These are phyloP conservation scores for Venturia asperata DNA, from an alignment of 2,329 filamentous ascomycete species.

Conservation along the genomic window DNA sequence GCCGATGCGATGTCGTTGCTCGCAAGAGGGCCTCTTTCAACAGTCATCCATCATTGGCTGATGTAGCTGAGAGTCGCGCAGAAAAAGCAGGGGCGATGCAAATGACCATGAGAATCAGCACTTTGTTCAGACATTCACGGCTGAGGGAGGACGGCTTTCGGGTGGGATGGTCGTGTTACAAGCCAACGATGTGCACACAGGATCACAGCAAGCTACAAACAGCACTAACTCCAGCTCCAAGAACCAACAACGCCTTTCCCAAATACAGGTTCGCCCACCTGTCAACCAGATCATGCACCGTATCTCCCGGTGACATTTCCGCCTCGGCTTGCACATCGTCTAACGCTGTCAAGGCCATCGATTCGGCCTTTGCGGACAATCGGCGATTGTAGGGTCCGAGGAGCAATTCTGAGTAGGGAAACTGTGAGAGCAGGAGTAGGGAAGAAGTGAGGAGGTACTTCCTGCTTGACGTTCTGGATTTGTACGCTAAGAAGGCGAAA, in stretches of 20 bases:
- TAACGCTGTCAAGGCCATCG: neutral
- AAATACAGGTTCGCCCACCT: slow-evolving; percentile 1
- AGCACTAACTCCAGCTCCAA: neutral
- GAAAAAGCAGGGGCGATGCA: neutral
- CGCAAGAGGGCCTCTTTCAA: neutral
- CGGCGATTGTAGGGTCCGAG: slow-evolving; percentile 5
- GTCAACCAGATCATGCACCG: slow-evolving; percentile 5
- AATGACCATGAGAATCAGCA: neutral
- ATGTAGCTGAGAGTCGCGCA: neutral
- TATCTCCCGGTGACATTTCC: slow-evolving; percentile 2
- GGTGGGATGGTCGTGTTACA: neutral
- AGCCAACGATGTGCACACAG: neutral
- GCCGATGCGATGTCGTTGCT: neutral
- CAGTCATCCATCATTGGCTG: slow-evolving; percentile 15
- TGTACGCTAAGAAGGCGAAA: neutral
- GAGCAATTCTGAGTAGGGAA: slow-evolving; percentile 4
- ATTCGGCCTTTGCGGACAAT: slow-evolving; percentile 1
- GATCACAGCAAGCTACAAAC: neutral
- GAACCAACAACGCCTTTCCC: neutral
- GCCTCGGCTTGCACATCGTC: slow-evolving; percentile 9
- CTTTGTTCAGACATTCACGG: neutral
- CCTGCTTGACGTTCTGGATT: neutral
- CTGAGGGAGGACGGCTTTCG: slow-evolving; percentile 9
- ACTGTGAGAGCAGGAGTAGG: neutral
- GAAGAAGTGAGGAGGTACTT: neutral